These are phyloP conservation scores for Venustampulla echinocandica DNA, from an alignment of 495 filamentous ascomycete species.

Conservation along the genomic window DNA sequence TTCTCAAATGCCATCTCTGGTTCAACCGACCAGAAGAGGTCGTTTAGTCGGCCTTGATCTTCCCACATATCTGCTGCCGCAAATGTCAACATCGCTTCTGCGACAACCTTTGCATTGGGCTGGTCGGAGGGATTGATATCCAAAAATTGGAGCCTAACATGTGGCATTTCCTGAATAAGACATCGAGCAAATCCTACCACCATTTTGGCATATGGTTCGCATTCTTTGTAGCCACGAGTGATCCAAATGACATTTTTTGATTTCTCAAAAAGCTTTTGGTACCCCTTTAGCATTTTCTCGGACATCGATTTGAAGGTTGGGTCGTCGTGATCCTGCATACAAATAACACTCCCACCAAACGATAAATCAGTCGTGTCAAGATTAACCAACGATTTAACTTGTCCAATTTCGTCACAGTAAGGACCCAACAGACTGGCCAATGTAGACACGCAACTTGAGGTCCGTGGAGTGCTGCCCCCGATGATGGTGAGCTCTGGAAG, in stretches of 20 bases:
- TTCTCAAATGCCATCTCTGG: background rate
- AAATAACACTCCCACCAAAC: conserved; percentile 27
- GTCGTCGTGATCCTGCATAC: conserved; percentile 35
- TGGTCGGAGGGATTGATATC: background rate
- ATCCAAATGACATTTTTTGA: conserved; percentile 24
- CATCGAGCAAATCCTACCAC: conserved; percentile 11
- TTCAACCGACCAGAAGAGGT: conserved; percentile 2
- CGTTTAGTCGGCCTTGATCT: background rate
- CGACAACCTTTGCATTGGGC: background rate
- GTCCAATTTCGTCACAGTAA: background rate
- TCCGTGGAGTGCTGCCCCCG: background rate
- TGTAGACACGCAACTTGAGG: background rate
- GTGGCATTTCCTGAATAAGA: background rate
- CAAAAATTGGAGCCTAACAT: background rate
- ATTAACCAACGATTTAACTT: background rate
- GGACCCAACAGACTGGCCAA: background rate
- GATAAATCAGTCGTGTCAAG: background rate
- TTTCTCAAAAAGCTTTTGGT: conserved; percentile 30
- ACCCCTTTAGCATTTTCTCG: conserved; percentile 18
- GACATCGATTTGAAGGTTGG: conserved; percentile 32
- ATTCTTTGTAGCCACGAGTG: background rate
- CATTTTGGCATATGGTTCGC: conserved; percentile 14
- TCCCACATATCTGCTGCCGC: background rate
- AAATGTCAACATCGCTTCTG: background rate
- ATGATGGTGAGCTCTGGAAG: background rate